A percentile compares a stretch with the other conserved stretches of the same genome.
Evolutionary conservation across 164 flowering plant genomes (phyloP).

Genomic region (Santalum album): DNA sequence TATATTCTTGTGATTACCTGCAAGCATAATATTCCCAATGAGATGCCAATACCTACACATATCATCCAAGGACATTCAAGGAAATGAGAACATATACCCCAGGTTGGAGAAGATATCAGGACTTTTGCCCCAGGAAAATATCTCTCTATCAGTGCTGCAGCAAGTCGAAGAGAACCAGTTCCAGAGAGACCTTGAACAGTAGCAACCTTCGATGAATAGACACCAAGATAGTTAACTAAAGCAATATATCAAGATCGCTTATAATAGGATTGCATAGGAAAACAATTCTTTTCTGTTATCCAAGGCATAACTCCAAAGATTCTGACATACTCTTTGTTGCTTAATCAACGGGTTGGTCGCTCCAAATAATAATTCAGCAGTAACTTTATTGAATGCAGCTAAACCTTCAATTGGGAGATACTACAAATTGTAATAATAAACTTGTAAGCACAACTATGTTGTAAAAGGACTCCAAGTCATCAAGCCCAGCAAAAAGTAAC

Average conservation of each 20-base stretch:
- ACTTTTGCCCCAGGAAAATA: constrained; percentile 90
- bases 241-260: too few relatives aligned
- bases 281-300: too few relatives aligned
- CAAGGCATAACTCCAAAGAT: neutral
- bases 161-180: constrained; percentile 96
- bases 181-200: constrained; percentile 99
- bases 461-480: neutral
- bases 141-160: constrained; percentile 84
- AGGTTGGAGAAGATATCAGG: constrained; percentile 89
- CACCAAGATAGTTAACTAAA: neutral
- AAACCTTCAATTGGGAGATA: constrained; percentile 99
- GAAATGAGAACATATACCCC: constrained; percentile 55
- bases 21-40: constrained; percentile 10
- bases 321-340: constrained; percentile 61
- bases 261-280: too few relatives aligned
- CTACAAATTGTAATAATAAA: constrained; percentile 31
- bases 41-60: constrained; percentile 7
- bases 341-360: constrained; percentile 69
- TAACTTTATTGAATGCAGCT: constrained; percentile 91
- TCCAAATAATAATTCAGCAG: constrained; percentile 87
- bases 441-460: constrained; percentile 1
- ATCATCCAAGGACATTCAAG: constrained; percentile 7
- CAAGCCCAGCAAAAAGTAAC: too few relatives aligned
- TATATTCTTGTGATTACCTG: constrained; percentile 98
- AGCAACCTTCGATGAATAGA: constrained; percentile 58